Base-by-base conservation (phyloP, 2,329 filamentous ascomycete genomes). In the Alternaria sp. region DNA sequence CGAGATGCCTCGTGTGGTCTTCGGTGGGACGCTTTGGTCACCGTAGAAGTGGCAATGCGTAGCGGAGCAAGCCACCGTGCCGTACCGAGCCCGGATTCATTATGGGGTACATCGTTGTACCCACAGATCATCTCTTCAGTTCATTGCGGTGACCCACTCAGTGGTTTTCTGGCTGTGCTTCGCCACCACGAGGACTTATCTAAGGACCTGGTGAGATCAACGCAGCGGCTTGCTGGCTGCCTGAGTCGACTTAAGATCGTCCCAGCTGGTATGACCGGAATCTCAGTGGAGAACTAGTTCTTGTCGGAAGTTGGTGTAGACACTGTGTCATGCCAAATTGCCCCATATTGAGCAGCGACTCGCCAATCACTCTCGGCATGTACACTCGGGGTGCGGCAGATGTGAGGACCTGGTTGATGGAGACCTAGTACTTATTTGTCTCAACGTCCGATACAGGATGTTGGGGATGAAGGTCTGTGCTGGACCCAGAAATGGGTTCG, bases 401-500 rank as follows among this genome's bases (percentile, higher is more conserved):
- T 26, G 17, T 19, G 32, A 43, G 30, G 21, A 40, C 32, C 54
- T 45, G 25, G 19, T 46, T 57, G 1, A 46, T 12, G 25, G 57
- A 54, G 51, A 47, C 17, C 43, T 58, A 25, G 30, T 23, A 17
- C 30, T 4, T 23, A 44, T 60, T 26, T 40, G 52, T 19, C 32
- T 1, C 21, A 36, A 43, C 21, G 19, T 36, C 44, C 46, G 54
- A 26, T 44, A 13, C 21, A 40, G n/a, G 32, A 40, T 30, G 15
- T 21, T 30, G 45, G 19, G 36, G 30, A 25, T 43, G 21, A 28
- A 50, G 58, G 60, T 59, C 67, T 69, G 60, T 68, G 58, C 62
- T 61, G 47, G 28, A 50, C 67, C 61, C 56, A 66, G 32, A 11
- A 9, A 6, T 66, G 65, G 45, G 67, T 66, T 56, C 46, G 44